A percentile compares a stretch with the other conserved stretches of the same genome.
Evolutionary conservation across 345 rosid genomes (phyloP).

Genomic region (Arabidopsis arenosa): DNA sequence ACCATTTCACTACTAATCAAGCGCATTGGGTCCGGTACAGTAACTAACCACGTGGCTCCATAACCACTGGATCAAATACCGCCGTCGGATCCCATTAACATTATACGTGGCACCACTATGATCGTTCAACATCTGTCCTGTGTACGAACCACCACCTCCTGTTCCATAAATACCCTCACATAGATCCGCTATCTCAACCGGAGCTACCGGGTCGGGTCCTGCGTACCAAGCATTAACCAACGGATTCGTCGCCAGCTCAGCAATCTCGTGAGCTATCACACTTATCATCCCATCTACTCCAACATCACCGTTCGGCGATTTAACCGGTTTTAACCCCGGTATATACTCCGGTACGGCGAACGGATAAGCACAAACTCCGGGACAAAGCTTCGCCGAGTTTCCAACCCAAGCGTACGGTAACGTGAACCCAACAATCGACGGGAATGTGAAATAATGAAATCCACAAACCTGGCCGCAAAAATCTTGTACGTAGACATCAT

Average conservation of each 20-base stretch:
- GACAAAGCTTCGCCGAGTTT: slow-evolving; percentile 84
- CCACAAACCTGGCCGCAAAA: slow-evolving; percentile 95
- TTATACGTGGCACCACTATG: slow-evolving; percentile 81
- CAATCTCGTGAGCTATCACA: slow-evolving; percentile 92
- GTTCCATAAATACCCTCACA: slow-evolving; percentile 99
- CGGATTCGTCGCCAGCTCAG: slow-evolving; percentile 95
- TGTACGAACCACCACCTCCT: slow-evolving; percentile 97
- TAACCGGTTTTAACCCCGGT: slow-evolving; percentile 70
- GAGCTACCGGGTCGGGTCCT: slow-evolving; percentile 82
- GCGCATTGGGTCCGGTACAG: slow-evolving; percentile 94
- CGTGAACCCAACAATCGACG: slow-evolving; percentile 92
- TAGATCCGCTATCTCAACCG: slow-evolving; percentile 92
- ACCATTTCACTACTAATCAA: slow-evolving; percentile 57
- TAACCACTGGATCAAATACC: slow-evolving; percentile 91
- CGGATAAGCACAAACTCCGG: slow-evolving; percentile 95
- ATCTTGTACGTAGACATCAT: slow-evolving; percentile 95
- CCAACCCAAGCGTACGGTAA: slow-evolving; percentile 98
- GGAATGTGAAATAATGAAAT: slow-evolving; percentile 96
- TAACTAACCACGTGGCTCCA: slow-evolving; percentile 83
- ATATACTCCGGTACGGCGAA: slow-evolving; percentile 74
- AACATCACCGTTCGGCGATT: slow-evolving; percentile 81
- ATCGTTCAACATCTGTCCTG: slow-evolving; percentile 79
- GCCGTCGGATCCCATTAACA: slow-evolving; percentile 82
- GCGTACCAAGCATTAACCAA: slow-evolving; percentile 98
- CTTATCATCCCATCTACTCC: slow-evolving; percentile 98